phyloP scores from a whole-genome alignment of 805 yeast genomes.

The Huiozyma sinensis region DNA sequence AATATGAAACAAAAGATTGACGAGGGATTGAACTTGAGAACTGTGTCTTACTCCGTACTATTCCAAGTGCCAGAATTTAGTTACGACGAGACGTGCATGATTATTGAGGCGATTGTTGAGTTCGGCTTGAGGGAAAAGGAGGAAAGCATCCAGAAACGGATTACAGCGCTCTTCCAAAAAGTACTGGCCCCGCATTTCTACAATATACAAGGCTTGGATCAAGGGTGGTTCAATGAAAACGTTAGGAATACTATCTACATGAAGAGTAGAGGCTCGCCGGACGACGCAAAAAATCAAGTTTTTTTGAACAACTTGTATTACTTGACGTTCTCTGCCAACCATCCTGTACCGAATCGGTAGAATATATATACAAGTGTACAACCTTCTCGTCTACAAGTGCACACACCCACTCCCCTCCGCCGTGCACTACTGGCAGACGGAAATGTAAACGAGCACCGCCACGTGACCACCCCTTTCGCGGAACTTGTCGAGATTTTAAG shows the following conservation, averaged over 20 bases:
- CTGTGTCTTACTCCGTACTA: constrained; percentile 10
- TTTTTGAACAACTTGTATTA: no score
- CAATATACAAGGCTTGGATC: not conserved
- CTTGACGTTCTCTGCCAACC: no score
- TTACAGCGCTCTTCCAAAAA: not conserved
- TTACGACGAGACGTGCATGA: constrained; percentile 4
- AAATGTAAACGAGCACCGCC: no score
- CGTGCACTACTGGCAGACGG: no score
- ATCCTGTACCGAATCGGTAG: no score
- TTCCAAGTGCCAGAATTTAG: constrained; percentile 4
- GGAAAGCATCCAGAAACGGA: constrained; percentile 3
- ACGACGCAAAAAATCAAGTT: no score
- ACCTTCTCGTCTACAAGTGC: no score
- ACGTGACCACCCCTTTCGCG: no score
- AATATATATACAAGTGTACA: no score
- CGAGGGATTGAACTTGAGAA: constrained; percentile 14
- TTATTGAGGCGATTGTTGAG: constrained; percentile 4
- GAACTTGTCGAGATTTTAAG: no score
- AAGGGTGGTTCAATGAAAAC: not conserved
- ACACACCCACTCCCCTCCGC: no score
- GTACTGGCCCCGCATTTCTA: not conserved
- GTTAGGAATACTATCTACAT: not conserved
- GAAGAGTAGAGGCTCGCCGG: not conserved
- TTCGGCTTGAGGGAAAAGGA: constrained; percentile 11
- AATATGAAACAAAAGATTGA: constrained; percentile 25